Evolutionary conservation across 352 stramenopile species (phyloP), one percentile per base, ranked within the genome.

Genomic region (Pythium brachiatum): DNA sequence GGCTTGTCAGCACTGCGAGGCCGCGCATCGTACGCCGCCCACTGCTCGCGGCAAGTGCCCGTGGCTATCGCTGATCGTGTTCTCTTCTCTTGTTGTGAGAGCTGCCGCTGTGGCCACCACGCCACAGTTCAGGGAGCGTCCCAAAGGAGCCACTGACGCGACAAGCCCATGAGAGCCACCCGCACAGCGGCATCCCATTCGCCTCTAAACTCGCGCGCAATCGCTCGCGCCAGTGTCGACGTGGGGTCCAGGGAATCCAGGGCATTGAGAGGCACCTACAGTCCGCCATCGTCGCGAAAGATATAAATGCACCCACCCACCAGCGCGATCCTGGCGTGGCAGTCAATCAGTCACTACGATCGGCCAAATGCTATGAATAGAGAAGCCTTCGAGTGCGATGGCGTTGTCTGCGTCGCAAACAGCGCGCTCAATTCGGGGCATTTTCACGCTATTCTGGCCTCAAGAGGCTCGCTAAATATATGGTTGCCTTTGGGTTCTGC

Each of bases 291-390:
- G 41, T 48, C 41, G 25, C 41, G 41, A 48, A 48, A 48, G 41
- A 48, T 48, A 48, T 48, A 48, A 48, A 48, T 48, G 41, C 41
- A 48, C 20, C 41, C 41, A 48, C 20, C 41, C 12, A 48, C 41
- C 39, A 26, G 39, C 39, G 39, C 39, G 18, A 46, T 46, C 39
- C 8, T 12, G 16, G 23, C 9, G 41, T n/a, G n/a, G 18, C 41
- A 26, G 41, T 48, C 41, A 26, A 11, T 27, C 41, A 15, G 2
- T 6, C 16, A 27, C n/a, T 9, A 16, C 18, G 23, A 48, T 25
- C 20, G 1, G 41, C 41, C 41, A 48, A 27, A 3, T 6, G 12
- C 41, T 48, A 48, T 48, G 20, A 48, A 48, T 48, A 48, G n/a
- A 34, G 29, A 9, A 34, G 29, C 29, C n/a, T 34, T 34, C 29